Evolutionary conservation across 768 basidiomycete species (phyloP).

Genomic region (Cystobasidium onofrii): DNA sequence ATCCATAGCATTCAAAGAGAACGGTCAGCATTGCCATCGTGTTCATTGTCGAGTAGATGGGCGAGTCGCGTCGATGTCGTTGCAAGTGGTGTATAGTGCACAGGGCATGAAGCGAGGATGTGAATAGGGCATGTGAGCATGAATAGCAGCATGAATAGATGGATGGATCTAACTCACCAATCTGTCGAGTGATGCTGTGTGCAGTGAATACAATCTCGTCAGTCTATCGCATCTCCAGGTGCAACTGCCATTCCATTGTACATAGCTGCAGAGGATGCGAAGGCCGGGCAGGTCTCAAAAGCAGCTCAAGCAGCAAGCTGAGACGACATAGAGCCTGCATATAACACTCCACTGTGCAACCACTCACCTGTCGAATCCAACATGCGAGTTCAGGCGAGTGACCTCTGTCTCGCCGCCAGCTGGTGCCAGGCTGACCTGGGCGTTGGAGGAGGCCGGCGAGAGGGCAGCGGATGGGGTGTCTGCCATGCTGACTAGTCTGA

Average conservation of each 20-base stretch:
- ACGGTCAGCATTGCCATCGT: too few species aligned
- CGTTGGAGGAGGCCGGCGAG: not conserved
- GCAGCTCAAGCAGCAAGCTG: too few species aligned
- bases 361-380: conserved; percentile 23
- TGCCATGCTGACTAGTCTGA: not conserved
- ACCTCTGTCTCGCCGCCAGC: not conserved
- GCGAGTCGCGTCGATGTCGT: too few species aligned
- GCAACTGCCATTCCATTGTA: too few species aligned
- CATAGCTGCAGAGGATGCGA: too few species aligned
- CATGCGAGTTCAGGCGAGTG: not conserved
- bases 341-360: not conserved
- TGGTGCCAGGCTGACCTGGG: not conserved
- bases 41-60: too few species aligned
- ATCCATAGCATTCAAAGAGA: too few species aligned
- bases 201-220: not conserved
- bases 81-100: not conserved
- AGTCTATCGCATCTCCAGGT: too few species aligned
- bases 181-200: conserved; percentile 18
- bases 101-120: not conserved
- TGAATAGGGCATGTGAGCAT: not conserved
- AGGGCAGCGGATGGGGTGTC: not conserved
- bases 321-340: too few species aligned
- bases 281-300: too few species aligned
- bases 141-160: not conserved
- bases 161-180: not conserved